A percentile compares a stretch with the other conserved stretches of the same genome.
Conservation (phyloP, 108 stramenopile genomes). For the Nitzschia palea region DNA sequence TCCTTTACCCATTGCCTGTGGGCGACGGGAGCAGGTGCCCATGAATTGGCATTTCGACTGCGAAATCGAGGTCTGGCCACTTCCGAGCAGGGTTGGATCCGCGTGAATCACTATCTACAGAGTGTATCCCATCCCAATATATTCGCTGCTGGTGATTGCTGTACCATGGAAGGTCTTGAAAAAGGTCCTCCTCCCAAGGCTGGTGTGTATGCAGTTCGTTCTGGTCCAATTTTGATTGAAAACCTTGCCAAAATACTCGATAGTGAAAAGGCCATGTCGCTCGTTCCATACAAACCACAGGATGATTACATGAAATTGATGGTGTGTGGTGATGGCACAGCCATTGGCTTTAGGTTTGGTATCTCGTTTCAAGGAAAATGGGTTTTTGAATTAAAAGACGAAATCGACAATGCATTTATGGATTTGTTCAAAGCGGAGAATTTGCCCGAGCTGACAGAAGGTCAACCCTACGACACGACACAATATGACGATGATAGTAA, state of each 20-base stretch:
- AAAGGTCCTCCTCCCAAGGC: constrained; percentile 68
- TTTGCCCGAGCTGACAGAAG: constrained; percentile 35
- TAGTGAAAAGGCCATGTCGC: constrained; percentile 3
- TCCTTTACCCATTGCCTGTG: constrained; percentile 77
- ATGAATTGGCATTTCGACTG: constrained; percentile 47
- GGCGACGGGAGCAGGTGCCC: constrained; percentile 85
- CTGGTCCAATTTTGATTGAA: constrained; percentile 79
- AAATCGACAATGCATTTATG: constrained; percentile 83
- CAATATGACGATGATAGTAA: constrained; percentile 54
- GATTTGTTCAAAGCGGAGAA: constrained; percentile 61
- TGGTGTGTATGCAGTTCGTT: constrained; percentile 88
- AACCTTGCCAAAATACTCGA: constrained; percentile 60
- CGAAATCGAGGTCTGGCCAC: constrained; percentile 46
- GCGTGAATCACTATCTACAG: constrained; percentile 70
- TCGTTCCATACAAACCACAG: constrained; percentile 65
- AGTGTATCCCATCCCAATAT: constrained; percentile 74
- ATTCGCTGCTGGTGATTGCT: constrained; percentile 90
- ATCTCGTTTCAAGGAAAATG: constrained; percentile 81
- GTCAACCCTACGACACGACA: constrained; percentile 54
- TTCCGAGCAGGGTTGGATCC: constrained; percentile 76
- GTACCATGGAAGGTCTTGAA: constrained; percentile 46
- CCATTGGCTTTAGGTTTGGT: constrained; percentile 88
- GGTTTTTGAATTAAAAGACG: constrained; percentile 83
- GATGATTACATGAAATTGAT: constrained; percentile 84
- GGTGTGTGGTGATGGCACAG: constrained; percentile 84